phyloP scores from a whole-genome alignment of 108 stramenopile species.

The Heterococcus sp. region DNA sequence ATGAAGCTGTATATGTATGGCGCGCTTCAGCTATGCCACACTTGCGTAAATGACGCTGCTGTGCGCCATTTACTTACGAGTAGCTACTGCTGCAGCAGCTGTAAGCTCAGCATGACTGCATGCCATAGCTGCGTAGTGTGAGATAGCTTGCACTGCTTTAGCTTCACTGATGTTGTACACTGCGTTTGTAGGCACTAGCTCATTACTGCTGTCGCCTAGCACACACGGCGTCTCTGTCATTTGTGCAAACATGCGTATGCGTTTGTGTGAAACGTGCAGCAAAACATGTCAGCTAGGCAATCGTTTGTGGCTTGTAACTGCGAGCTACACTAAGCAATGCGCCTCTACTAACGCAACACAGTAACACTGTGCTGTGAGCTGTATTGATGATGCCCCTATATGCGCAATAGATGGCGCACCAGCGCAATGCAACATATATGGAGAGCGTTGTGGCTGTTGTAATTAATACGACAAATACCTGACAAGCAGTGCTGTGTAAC shows the following conservation, averaged over 20 bases:
- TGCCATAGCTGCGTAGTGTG: constrained; percentile 14
- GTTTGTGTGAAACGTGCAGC: not conserved
- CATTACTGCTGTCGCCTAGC: not conserved
- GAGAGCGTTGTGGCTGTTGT: too few relatives aligned
- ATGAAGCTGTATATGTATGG: too few relatives aligned
- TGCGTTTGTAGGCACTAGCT: constrained; percentile 59
- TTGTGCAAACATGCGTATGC: not conserved
- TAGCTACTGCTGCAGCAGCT: not conserved
- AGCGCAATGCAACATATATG: too few relatives aligned
- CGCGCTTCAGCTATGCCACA: not conserved
- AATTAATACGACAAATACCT: too few relatives aligned
- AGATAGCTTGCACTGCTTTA: constrained; percentile 53
- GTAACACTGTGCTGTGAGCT: not conserved
- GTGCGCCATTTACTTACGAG: too few relatives aligned
- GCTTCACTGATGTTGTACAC: constrained; percentile 74
- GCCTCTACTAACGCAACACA: constrained; percentile 1
- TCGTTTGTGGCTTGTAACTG: not conserved
- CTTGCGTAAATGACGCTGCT: not conserved
- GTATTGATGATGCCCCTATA: too few relatives aligned
- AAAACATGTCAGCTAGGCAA: not conserved
- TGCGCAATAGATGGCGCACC: too few relatives aligned
- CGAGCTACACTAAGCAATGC: not conserved
- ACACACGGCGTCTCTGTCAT: not conserved
- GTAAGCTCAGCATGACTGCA: constrained; percentile 6
- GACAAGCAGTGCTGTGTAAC: constrained; percentile 73